Evolutionary conservation across 179 eudicot species (phyloP), one percentile per base, ranked within the genome.

Genomic region (Spinacia oleracea): DNA sequence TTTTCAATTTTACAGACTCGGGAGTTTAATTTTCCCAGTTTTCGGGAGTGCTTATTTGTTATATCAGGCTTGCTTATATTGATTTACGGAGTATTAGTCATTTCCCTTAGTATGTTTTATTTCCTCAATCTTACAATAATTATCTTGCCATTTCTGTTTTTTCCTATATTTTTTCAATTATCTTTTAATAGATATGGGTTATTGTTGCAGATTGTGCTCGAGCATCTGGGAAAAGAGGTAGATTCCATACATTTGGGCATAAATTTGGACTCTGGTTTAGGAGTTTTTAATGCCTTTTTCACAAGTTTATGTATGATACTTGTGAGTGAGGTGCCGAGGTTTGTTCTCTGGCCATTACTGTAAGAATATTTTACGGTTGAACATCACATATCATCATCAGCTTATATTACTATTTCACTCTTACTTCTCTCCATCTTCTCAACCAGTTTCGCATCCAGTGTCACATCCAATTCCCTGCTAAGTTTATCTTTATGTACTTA

Each of bases 281-380:
- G 99, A 45, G 83, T 90, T 66, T 83, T 96, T 72, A 97, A 96
- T 87, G 98, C 97, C 21, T 91, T 96, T 84, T 91, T 96, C 80
- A 93, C 98, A 23, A 96, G 99, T 87, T 85, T 94, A 65, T 91
- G 95, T 38, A 96, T 96, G 92, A 96, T 96, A 77, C 85, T 96
- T 83, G 97, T 96, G 86, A 96, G 97, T n/a, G n/a, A n/a, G n/a
- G n/a, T n/a, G n/a, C n/a, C 73, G 99, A 94, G 99, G 99, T 96
- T 77, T 79, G 94, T 88, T 32, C 55, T 74, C 46, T 46, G 58
- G 23, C 60, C 79, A 16, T 11, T 71, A 32, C 72, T 53, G 55
- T 27, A 6, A 46, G 70, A n/a, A 27, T 31, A 69, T 78, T 74
- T 8, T 45, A 21, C 53, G 2, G 45, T 42, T 14, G 8, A 64